Conservation (phyloP, 345 rosid species). For the Excoecaria cochinchinensis region DNA sequence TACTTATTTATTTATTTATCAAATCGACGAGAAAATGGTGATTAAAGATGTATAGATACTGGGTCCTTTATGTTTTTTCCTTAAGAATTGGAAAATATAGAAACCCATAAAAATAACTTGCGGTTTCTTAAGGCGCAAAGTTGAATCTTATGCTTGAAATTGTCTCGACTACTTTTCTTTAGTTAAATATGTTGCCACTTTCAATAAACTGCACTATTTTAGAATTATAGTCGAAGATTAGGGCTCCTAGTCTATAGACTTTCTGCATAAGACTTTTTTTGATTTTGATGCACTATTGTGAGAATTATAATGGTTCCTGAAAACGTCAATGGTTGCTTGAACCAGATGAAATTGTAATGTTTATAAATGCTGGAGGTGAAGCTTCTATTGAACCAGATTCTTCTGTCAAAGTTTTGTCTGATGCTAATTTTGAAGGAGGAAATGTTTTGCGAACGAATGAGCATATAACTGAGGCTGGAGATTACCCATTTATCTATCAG, state of each 20-base stretch:
- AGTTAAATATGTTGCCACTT: too few species aligned
- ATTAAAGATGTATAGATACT: neutral
- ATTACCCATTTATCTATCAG: conserved; percentile 64
- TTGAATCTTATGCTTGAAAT: neutral
- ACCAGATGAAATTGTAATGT: conserved; percentile 63
- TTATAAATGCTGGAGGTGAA: conserved; percentile 79
- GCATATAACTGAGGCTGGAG: conserved; percentile 71
- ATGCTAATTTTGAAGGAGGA: conserved; percentile 68
- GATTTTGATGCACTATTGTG: neutral
- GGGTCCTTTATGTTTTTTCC: neutral
- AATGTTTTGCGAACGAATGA: conserved; percentile 69
- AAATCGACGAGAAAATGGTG: neutral
- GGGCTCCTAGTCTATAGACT: neutral
- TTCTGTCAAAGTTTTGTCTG: conserved; percentile 42
- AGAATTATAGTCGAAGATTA: neutral
- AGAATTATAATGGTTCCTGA: neutral
- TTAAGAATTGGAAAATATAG: neutral
- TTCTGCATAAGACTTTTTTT: neutral
- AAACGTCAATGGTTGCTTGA: conserved; percentile 5
- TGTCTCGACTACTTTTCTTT: too few species aligned
- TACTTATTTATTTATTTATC: neutral
- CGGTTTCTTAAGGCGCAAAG: neutral
- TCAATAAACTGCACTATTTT: neutral
- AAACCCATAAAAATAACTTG: neutral
- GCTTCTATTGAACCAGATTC: conserved; percentile 44